Conservation (phyloP, 352 stramenopile species). For the Pythium aquatile region DNA sequence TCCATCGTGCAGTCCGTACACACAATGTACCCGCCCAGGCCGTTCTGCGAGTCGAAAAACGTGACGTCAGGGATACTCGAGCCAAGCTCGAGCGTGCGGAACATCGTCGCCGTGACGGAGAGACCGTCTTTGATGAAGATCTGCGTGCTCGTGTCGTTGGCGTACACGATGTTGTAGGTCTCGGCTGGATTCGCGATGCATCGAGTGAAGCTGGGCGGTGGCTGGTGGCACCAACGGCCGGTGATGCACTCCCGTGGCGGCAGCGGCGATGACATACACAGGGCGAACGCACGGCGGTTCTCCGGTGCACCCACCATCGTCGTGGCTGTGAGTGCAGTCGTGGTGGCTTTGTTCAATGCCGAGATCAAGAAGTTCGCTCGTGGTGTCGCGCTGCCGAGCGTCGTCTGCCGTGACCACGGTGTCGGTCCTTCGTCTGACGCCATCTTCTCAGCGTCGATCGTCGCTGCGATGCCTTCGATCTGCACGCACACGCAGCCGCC, state of each 20-base stretch:
- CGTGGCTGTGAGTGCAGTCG: not conserved
- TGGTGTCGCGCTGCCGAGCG: not conserved
- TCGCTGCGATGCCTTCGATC: not conserved
- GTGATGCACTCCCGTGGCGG: constrained; percentile 3
- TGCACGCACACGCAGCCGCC: constrained; percentile 9
- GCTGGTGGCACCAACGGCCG: constrained; percentile 3
- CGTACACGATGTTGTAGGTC: constrained; percentile 3
- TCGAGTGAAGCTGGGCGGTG: not conserved
- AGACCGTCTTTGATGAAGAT: constrained; percentile 3
- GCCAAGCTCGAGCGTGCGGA: constrained; percentile 9
- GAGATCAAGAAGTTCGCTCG: not conserved
- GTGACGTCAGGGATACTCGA: constrained; percentile 3
- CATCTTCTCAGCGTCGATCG: not conserved
- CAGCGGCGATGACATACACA: constrained; percentile 8
- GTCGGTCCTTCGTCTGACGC: not conserved
- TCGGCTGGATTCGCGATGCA: constrained; percentile 2
- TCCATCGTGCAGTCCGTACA: constrained; percentile 13
- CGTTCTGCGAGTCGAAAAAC: constrained; percentile 14
- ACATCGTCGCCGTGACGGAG: not conserved
- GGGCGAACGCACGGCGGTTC: not conserved
- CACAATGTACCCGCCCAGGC: constrained; percentile 11
- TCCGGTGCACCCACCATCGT: not conserved
- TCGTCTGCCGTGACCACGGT: not conserved
- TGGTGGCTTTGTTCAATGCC: not conserved
- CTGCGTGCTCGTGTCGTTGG: not conserved